Conservation (phyloP, 805 yeast genomes). For the Starmerella khaoyaiensis region DNA sequence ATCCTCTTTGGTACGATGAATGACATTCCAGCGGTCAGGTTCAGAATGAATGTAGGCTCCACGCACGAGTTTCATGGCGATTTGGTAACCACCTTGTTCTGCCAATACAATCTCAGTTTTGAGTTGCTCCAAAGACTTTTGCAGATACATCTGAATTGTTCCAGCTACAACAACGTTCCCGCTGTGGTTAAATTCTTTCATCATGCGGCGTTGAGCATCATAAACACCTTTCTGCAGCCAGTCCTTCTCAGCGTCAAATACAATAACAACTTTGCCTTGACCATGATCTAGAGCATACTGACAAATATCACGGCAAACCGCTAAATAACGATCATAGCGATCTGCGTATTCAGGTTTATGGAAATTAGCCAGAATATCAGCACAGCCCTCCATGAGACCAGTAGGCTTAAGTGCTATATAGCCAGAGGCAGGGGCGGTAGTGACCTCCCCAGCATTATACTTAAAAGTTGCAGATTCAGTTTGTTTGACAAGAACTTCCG, state of each 20-base stretch:
- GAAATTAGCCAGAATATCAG: slow-evolving; percentile 53
- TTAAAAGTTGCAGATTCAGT: slow-evolving; percentile 30
- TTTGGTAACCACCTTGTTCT: slow-evolving; percentile 42
- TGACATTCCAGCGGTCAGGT: slow-evolving; percentile 49
- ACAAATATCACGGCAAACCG: slow-evolving; percentile 53
- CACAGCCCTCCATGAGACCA: slow-evolving; percentile 70
- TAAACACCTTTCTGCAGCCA: slow-evolving; percentile 86
- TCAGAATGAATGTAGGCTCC: slow-evolving; percentile 94
- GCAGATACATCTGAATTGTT: slow-evolving; percentile 83
- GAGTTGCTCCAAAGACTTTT: slow-evolving; percentile 52
- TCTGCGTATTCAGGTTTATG: slow-evolving; percentile 38
- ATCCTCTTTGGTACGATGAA: slow-evolving; percentile 60
- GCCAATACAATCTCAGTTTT: slow-evolving; percentile 56
- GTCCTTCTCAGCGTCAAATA: slow-evolving; percentile 78
- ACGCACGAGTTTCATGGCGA: slow-evolving; percentile 82
- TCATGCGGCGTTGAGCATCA: slow-evolving; percentile 71
- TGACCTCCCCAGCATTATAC: slow-evolving; percentile 27
- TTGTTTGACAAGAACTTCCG: slow-evolving; percentile 49
- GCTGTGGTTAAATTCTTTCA: slow-evolving; percentile 53
- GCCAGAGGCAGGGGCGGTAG: slow-evolving; percentile 73
- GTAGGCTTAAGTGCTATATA: slow-evolving; percentile 90
- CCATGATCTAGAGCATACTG: slow-evolving; percentile 35
- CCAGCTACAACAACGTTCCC: slow-evolving; percentile 62
- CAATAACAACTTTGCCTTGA: slow-evolving; percentile 45
- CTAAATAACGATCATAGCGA: slow-evolving; percentile 46